phyloP scores from a whole-genome alignment of 2,329 filamentous ascomycete genomes.

The Knufia fluminis region DNA sequence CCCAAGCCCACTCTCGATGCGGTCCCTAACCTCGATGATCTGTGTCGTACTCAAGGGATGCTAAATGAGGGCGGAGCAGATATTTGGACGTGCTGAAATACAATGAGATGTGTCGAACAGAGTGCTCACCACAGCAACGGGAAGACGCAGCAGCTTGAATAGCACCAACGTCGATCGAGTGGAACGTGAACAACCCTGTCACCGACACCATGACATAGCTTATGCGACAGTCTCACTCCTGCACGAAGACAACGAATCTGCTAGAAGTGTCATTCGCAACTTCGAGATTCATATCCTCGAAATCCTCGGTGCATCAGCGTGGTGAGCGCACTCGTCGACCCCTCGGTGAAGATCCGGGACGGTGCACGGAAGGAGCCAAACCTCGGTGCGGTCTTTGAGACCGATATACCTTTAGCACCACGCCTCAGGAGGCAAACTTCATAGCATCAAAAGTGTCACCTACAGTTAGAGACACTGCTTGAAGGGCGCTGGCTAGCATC shows the following conservation, averaged over 20 bases:
- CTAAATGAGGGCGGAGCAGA: conserved; percentile 1
- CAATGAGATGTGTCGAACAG: conserved; percentile 3
- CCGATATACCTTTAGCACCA: conserved; percentile 3
- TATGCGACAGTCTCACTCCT: conserved; percentile 3
- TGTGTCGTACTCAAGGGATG: neutral
- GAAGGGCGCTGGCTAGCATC: neutral
- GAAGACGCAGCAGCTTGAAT: conserved; percentile 3
- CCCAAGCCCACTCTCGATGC: neutral
- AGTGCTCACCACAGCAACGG: conserved; percentile 1
- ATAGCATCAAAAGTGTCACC: conserved; percentile 2
- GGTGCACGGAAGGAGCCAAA: conserved; percentile 3
- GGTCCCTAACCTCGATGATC: neutral
- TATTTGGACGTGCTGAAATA: conserved; percentile 4
- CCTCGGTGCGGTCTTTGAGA: conserved; percentile 2
- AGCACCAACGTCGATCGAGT: conserved; percentile 1
- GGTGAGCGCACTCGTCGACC: neutral
- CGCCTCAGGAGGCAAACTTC: conserved; percentile 1
- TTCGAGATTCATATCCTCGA: conserved; percentile 1
- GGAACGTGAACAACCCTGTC: conserved; percentile 1
- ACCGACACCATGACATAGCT: conserved; percentile 3
- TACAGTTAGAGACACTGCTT: conserved; percentile 1
- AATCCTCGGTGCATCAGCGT: conserved; percentile 1
- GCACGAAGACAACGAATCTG: conserved; percentile 1
- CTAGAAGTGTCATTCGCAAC: conserved; percentile 3
- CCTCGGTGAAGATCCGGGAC: conserved; percentile 3